Evolutionary conservation across 768 basidiomycete genomes (phyloP), one percentile per base, ranked within the genome.

Genomic region (Mycena alexandri): DNA sequence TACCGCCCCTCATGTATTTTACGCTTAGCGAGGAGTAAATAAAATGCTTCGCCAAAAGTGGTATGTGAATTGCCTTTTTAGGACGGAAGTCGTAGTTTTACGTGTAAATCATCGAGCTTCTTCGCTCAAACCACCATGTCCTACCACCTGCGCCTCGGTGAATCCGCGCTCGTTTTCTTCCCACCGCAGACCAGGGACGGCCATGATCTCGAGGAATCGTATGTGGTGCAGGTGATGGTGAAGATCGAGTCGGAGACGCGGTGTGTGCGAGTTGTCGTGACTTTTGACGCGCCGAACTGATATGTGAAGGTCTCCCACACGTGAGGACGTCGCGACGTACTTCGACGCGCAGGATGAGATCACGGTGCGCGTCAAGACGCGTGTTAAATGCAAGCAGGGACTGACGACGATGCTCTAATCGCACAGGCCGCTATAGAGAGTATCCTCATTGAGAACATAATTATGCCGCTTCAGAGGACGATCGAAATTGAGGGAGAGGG

Each of bases 221-320:
- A 34, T 14, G 69, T 67, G 13, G 69, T 67, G 14, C 69, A 71
- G 16, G 69, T 71, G 21, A 67, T 63, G 61, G 51, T 71, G 25
- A 64, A 64, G 21, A 16, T 62, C 8, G 22, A 36, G 17, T 21
- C 69, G 21, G n/a, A 43, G 16, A 8, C 47, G 44, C 62, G 43
- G 68, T 57, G 46, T 19, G 60, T 65, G 44, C 44, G 42, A 5
- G 25, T n/a, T 25, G 38, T 38, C 11, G 33, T 22, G 43, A 7
- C 41, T 0, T 22, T 24, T 22, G 36, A 64, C 58, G 57, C 53
- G 44, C 13, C 22, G 17, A 22, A 11, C 16, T 17, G 5, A 16
- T 29, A 8, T 7, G 25, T 6, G 14, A 56, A 71, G 70, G 24
- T 52, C 14, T 21, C 63, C 58, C 33, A 68, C 70, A 38, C 54